A percentile compares a stretch with the other conserved stretches of the same genome.
Evolutionary conservation across 148 eudicot genomes (phyloP).

Genomic region (Salicornia ramosissima): DNA sequence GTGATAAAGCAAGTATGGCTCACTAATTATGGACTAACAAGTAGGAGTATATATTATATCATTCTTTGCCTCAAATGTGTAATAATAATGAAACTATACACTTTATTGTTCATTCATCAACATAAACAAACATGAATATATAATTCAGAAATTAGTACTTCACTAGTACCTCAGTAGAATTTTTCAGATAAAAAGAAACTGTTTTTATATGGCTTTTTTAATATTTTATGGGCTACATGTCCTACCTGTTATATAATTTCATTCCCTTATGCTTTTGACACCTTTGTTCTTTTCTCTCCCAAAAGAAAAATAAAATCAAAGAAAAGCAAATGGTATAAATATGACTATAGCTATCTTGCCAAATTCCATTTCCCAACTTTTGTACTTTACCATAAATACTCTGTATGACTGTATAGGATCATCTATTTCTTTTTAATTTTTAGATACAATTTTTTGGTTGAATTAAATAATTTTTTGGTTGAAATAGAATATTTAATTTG

Average conservation of each 20-base stretch:
- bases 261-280: conserved; percentile 19
- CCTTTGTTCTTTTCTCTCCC: conserved; percentile 8
- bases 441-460: too few species aligned
- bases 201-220: not conserved
- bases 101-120: not conserved
- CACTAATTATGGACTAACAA: too few species aligned
- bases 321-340: conserved; percentile 9
- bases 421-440: too few species aligned
- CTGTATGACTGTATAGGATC: too few species aligned
- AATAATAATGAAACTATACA: not conserved
- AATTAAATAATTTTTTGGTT: too few species aligned
- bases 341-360: not conserved
- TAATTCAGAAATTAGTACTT: not conserved
- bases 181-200: not conserved
- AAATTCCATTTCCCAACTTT: not conserved
- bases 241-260: conserved; percentile 24
- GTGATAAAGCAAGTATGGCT: not conserved
- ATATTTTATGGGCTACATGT: conserved; percentile 3
- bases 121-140: not conserved
- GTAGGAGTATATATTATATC: too few species aligned
- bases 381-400: too few species aligned
- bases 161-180: conserved; percentile 2
- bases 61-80: too few species aligned
- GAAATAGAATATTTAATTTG: too few species aligned
- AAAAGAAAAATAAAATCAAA: conserved; percentile 3